These are phyloP conservation scores for Tylopilus sp. DNA, from an alignment of 1,284 basidiomycete species.

Conservation along the genomic window DNA sequence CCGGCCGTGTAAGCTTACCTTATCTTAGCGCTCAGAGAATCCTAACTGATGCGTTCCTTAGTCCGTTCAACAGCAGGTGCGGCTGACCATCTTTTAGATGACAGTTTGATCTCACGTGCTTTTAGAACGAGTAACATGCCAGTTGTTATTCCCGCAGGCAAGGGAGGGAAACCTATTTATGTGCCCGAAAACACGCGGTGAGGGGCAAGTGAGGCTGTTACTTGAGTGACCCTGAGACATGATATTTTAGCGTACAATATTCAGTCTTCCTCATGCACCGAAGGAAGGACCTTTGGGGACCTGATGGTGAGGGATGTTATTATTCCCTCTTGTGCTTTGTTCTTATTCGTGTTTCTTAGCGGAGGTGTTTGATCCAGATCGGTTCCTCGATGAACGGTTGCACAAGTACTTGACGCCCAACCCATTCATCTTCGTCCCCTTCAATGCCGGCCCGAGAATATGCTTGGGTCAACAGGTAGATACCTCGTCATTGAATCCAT, in stretches of 20 bases:
- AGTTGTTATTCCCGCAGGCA: conserved; percentile 42
- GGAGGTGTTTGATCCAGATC: conserved; percentile 40
- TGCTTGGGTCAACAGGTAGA: conserved; percentile 48
- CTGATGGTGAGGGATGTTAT: conserved; percentile 31
- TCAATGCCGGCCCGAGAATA: conserved; percentile 47
- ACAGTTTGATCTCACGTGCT: background rate
- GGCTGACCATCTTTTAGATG: background rate
- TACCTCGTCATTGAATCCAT: background rate
- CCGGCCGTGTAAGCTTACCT: conserved; percentile 51
- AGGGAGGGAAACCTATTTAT: conserved; percentile 32
- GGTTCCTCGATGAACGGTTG: conserved; percentile 39
- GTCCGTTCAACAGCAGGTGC: conserved; percentile 37
- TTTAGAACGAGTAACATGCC: conserved; percentile 45
- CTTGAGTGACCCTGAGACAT: conserved; percentile 25
- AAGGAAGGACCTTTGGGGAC: conserved; percentile 40
- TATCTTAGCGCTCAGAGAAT: background rate
- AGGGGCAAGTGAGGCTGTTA: conserved; percentile 1
- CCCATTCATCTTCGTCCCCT: conserved; percentile 41
- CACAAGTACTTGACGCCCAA: conserved; percentile 33
- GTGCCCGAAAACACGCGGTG: conserved; percentile 45
- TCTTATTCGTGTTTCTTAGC: conserved; percentile 23
- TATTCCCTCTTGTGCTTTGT: background rate
- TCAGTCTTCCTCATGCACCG: conserved; percentile 39
- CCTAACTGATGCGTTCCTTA: conserved; percentile 23
- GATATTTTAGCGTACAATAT: conserved; percentile 26